Percentiles rank a stretch among this genome's conserved stretches.
Conservation (phyloP, 176 grass and related monocot species). For the Bothriochloa decipiens region DNA sequence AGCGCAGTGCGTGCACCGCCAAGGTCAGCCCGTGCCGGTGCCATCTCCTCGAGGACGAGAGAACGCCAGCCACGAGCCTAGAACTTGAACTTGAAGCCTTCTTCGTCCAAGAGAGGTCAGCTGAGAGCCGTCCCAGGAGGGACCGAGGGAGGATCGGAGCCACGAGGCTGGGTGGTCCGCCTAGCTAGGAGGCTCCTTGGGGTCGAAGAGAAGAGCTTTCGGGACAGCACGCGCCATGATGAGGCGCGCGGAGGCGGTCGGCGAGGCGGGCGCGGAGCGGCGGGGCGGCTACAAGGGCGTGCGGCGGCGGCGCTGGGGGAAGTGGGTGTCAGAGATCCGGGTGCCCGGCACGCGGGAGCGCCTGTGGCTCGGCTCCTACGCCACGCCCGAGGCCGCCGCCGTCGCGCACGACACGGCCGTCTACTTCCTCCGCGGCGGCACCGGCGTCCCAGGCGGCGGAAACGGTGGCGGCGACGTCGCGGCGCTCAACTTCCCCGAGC, state of each 20-base stretch:
- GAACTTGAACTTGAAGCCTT: background rate
- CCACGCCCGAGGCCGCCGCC: slow-evolving; percentile 82
- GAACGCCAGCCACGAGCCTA: background rate
- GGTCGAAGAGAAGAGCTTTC: background rate
- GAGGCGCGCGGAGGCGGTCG: slow-evolving; percentile 5
- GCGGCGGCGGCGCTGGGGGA: slow-evolving; percentile 65
- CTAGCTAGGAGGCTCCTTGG: background rate
- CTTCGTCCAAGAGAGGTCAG: background rate
- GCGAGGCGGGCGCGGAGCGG: slow-evolving; percentile 20
- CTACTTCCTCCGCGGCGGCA: slow-evolving; percentile 69
- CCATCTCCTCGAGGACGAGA: background rate
- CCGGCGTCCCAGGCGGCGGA: background rate
- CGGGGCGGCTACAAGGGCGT: slow-evolving; percentile 69
- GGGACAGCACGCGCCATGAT: slow-evolving; percentile 28
- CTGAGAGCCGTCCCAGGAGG: background rate
- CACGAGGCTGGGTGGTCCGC: background rate
- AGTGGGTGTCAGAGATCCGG: slow-evolving; percentile 79
- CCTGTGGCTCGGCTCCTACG: slow-evolving; percentile 92
- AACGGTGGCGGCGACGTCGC: slow-evolving; percentile 16
- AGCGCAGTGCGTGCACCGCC: slow-evolving; percentile 7
- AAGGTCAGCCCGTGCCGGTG: slow-evolving; percentile 9
- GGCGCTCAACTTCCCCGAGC: slow-evolving; percentile 76
- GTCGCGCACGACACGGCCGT: slow-evolving; percentile 80
- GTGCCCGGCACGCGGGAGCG: slow-evolving; percentile 69
- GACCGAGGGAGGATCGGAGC: background rate